Percentiles rank a stretch among this genome's conserved stretches.
These are phyloP conservation scores for Kockiozyma suomiensis DNA, from an alignment of 805 yeast species.

Conservation along the genomic window DNA sequence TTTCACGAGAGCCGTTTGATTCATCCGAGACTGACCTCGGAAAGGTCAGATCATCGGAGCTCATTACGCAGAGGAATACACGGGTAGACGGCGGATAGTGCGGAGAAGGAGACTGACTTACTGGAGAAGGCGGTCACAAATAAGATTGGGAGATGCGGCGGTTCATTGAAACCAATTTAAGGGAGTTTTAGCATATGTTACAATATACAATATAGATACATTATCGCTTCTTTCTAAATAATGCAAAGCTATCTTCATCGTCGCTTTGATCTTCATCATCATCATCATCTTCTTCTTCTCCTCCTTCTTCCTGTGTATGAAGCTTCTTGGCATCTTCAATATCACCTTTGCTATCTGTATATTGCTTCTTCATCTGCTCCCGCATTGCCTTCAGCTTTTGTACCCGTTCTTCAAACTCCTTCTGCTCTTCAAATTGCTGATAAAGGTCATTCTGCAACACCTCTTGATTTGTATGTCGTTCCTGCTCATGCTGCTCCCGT, in stretches of 20 bases:
- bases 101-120: neutral
- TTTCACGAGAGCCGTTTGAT: slow-evolving; percentile 14
- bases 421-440: slow-evolving; percentile 32
- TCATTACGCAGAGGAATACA: neutral
- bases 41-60: neutral
- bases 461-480: slow-evolving; percentile 8
- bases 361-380: slow-evolving; percentile 13
- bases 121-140: neutral
- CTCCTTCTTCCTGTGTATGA: neutral
- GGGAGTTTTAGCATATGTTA: neutral
- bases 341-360: neutral
- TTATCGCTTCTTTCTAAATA: neutral
- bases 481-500: neutral
- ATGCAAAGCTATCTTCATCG: slow-evolving; percentile 1
- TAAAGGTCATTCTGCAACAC: slow-evolving; percentile 19
- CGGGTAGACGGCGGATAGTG: neutral
- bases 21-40: slow-evolving; percentile 14
- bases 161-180: neutral
- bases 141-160: neutral
- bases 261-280: slow-evolving; percentile 18
- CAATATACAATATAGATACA: neutral
- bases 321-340: neutral
- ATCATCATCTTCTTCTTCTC: slow-evolving; percentile 13
- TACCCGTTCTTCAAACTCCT: slow-evolving; percentile 20
- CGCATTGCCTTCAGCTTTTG: slow-evolving; percentile 26